phyloP scores from a whole-genome alignment of 202 grass and related monocot genomes.

The Bolboschoenoplectus hybrid region DNA sequence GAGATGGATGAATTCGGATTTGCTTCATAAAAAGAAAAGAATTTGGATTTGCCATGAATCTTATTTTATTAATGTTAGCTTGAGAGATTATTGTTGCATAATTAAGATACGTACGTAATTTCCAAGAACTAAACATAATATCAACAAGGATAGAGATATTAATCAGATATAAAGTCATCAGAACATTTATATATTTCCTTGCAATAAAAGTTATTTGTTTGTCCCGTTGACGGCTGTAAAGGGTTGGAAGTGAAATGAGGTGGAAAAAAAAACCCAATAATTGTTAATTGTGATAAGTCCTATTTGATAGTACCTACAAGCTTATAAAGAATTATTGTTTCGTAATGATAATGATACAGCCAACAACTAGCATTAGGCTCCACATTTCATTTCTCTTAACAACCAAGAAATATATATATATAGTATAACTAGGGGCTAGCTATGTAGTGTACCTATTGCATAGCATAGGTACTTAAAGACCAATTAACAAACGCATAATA shows the following conservation, averaged over 20 bases:
- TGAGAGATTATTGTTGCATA: too few relatives aligned
- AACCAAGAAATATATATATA: neutral
- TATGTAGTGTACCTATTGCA: neutral
- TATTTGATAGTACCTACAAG: slow-evolving; percentile 8
- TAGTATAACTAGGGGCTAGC: neutral
- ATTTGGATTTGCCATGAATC: too few relatives aligned
- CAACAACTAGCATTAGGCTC: slow-evolving; percentile 20
- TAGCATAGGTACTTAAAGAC: neutral
- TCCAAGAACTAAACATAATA: too few relatives aligned
- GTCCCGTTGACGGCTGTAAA: neutral
- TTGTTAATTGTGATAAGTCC: neutral
- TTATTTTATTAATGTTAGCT: too few relatives aligned
- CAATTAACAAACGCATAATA: neutral
- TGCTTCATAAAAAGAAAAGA: too few relatives aligned
- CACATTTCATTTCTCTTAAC: slow-evolving; percentile 16
- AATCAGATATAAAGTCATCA: too few relatives aligned
- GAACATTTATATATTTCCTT: neutral
- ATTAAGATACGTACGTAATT: too few relatives aligned
- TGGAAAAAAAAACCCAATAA: neutral
- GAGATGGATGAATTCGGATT: too few relatives aligned
- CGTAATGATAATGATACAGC: neutral
- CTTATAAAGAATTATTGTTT: neutral
- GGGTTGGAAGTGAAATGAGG: neutral
- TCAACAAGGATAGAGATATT: too few relatives aligned
- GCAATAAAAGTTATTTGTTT: neutral